Percentiles rank a stretch among this genome's conserved stretches.
Conservation (phyloP, 225 moss, liverwort and hornwort species). For the Rhytidiadelphus loreus region DNA sequence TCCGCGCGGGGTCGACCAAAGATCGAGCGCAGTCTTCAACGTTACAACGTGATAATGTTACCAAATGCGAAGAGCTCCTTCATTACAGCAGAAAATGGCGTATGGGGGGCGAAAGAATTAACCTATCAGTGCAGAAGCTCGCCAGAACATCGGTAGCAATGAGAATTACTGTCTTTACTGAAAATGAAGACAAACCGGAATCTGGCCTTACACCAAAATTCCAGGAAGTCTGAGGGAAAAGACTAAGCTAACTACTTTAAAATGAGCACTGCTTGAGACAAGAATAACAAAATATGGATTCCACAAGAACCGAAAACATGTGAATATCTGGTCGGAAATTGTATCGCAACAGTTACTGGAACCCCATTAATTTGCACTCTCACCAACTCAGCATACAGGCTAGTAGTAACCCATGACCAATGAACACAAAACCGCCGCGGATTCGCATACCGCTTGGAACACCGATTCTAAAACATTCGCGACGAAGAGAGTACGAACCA, state of each 20-base stretch:
- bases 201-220: no score
- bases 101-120: no score
- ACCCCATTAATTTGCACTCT: background rate
- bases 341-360: background rate
- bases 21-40: no score
- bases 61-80: background rate
- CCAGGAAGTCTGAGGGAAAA: background rate
- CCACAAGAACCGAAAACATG: background rate
- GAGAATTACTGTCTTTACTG: background rate
- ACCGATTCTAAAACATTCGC: background rate
- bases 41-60: background rate
- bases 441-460: background rate
- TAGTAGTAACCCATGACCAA: background rate
- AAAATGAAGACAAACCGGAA: background rate
- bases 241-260: background rate
- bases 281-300: background rate
- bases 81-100: background rate
- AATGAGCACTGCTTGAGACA: background rate
- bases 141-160: background rate
- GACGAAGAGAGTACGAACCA: background rate
- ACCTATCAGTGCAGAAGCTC: background rate
- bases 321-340: background rate
- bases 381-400: background rate
- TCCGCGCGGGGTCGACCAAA: background rate
- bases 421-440: background rate